Conservation (phyloP, 2,329 filamentous ascomycete species). For the Fulvia fulva region DNA sequence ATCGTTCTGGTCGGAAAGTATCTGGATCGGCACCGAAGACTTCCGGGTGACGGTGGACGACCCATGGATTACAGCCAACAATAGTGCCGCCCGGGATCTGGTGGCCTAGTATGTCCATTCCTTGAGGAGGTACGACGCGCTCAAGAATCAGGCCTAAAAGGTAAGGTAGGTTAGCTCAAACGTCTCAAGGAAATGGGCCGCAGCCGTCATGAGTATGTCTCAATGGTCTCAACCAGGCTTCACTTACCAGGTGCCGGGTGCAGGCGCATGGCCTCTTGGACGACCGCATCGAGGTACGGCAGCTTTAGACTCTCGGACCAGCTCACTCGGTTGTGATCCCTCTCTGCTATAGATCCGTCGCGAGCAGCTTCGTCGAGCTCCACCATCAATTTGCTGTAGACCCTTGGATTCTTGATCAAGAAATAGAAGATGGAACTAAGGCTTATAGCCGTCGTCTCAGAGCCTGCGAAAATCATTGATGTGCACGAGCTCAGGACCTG, state of each 20-base stretch:
- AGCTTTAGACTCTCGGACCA: slow-evolving; percentile 67
- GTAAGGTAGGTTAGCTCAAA: too few relatives aligned
- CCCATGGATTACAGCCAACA: slow-evolving; percentile 71
- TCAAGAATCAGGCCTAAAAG: slow-evolving; percentile 69
- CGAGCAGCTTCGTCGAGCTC: slow-evolving; percentile 61
- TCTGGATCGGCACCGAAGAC: slow-evolving; percentile 68
- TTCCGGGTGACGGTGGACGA: slow-evolving; percentile 63
- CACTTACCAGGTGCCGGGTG: slow-evolving; percentile 75
- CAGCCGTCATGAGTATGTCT: too few relatives aligned
- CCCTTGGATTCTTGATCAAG: slow-evolving; percentile 59
- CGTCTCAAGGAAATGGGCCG: too few relatives aligned
- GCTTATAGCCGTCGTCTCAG: slow-evolving; percentile 75
- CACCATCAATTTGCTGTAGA: slow-evolving; percentile 52
- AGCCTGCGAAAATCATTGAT: slow-evolving; percentile 64
- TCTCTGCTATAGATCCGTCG: slow-evolving; percentile 44
- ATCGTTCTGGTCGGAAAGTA: slow-evolving; percentile 64
- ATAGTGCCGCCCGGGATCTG: slow-evolving; percentile 66
- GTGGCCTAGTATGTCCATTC: slow-evolving; percentile 59
- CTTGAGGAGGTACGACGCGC: slow-evolving; percentile 63
- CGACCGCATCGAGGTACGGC: slow-evolving; percentile 70
- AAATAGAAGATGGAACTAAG: slow-evolving; percentile 70
- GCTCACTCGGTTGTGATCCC: slow-evolving; percentile 57
- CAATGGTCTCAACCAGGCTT: too few relatives aligned
- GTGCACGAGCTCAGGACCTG: slow-evolving; percentile 68
- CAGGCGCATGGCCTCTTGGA: slow-evolving; percentile 74